Base-by-base conservation (phyloP, 2,329 filamentous ascomycete species). In the Penicillium sp. region DNA sequence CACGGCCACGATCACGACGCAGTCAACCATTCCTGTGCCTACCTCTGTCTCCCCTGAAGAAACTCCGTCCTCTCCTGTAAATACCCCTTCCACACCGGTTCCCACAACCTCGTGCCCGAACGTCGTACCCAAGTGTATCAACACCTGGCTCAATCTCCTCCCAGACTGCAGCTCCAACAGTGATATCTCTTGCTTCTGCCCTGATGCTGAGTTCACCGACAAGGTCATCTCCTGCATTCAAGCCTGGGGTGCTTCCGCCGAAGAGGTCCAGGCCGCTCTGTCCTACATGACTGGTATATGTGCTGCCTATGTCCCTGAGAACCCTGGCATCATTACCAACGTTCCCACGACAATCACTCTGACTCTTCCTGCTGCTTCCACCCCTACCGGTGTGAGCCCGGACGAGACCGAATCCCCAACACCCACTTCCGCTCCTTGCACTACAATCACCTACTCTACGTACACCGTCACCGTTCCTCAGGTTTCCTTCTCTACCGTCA, bases 231-330 rank as follows among this genome's bases (percentile, higher is more conserved):
- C 86, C 65, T 98, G 94, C 81, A 84, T 98, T 70, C 87, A 89
- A 72, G 86, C 93, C 61, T 90, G 93, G 84, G 90, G 89, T 66
- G 84, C 85, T 63, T 84, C 85, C 62, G 85, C 89, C 64, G 82
- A 85, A 50, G 85, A 91, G 74, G 84, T 94, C 69, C 83, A 87
- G 58, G 80, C 88, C 70, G 91, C 92, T 64, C 85, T 95, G 63
- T 85, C 86, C 71, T 97, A 91, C 87, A 90, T 97, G 84, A 90
- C 93, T 78, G 93, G 93, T 76, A 91, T 98, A 80, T 98, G 94
- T 82, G 92, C 91, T 61, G 81, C 85, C 57, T 89, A 90, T 78
- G 85, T 92, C 41, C 82, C 85, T 17, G 71, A 85, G 75, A 97
- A 97, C 86, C 92, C 93, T n/a, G 91, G 85, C 66, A 91, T 98